Percentiles rank a stretch among this genome's conserved stretches.
Evolutionary conservation across 331 rosid genomes (phyloP).

Genomic region (Quercus tomentella): DNA sequence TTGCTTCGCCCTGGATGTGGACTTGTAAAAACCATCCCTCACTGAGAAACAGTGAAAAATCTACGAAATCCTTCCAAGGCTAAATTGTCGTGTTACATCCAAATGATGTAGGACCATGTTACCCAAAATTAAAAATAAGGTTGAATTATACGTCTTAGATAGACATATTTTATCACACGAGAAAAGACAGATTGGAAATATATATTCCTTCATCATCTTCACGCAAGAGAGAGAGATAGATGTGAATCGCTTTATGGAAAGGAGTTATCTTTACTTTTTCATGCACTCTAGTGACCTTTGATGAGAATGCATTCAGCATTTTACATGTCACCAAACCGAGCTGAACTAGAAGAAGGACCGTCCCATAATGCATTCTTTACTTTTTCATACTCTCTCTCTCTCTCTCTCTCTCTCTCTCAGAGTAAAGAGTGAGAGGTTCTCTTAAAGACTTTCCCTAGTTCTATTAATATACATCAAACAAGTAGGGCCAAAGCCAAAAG

Average conservation of each 20-base stretch:
- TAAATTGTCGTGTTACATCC: background rate
- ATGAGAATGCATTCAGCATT: constrained; percentile 29
- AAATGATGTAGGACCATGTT: background rate
- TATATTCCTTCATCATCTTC: constrained; percentile 7
- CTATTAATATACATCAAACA: constrained; percentile 20
- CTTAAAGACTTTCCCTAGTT: constrained; percentile 28
- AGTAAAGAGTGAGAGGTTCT: constrained; percentile 7
- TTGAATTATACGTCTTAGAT: background rate
- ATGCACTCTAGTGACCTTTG: constrained; percentile 17
- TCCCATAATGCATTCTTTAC: constrained; percentile 18
- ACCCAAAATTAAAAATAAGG: background rate
- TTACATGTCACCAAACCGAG: constrained; percentile 20
- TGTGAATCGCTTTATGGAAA: constrained; percentile 20
- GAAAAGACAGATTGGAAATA: constrained; percentile 32
- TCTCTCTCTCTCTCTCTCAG: background rate
- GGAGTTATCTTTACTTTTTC: constrained; percentile 9
- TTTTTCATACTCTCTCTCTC: background rate
- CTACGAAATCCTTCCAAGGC: background rate
- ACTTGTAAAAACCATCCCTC: background rate
- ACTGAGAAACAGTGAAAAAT: constrained; percentile 1
- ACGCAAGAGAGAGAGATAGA: constrained; percentile 25
- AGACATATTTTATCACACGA: constrained; percentile 26
- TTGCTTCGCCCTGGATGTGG: background rate
- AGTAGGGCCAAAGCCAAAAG: constrained; percentile 52
- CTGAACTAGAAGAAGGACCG: constrained; percentile 33